Evolutionary conservation across 441 rosid genomes (phyloP), one percentile per base, ranked within the genome.

Genomic region (Croton laevigatus): DNA sequence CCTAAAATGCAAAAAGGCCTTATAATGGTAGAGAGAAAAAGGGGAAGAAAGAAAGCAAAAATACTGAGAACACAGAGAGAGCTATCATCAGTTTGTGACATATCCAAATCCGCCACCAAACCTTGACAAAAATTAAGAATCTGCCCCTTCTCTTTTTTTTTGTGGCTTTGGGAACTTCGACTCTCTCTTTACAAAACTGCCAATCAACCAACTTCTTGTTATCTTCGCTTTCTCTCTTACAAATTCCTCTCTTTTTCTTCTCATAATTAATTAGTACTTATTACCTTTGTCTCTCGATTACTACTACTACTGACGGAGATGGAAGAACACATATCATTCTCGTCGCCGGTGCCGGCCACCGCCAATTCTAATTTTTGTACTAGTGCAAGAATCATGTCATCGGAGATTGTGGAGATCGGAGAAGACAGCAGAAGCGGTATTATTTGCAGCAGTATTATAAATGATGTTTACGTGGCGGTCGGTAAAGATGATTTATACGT

Each of bases 321-420:
- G 83, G 85, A 78, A 62, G 82, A 78, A 70, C 79, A 79, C 62
- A 71, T 51, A 20, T n/a, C 66, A 59, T 45, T 53, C 6, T n/a
- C 20, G 65, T n/a, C 58, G 59, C 12, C 20, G 57, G 57, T 46
- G 60, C 57, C 73, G 13, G 23, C 27, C 12, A 53, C 22, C 9
- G 65, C 57, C 14, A 69, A 67, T 37, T 60, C 80, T 22, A 6
- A 66, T 53, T 75, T 72, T 16, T 54, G 68, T 36, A n/a, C 55
- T 19, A 67, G 48, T 40, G 14, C 69, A 16, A 70, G 82, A 63
- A 81, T 79, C 38, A 57, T 81, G 81, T 87, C 89, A 4, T 76
- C 90, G 0, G 94, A 89, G 27, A 87, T 89, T 45, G 91, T 85
- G 62, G 94, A 89, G 85, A 79, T 89, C 5, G 88, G 79, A 46